A percentile compares a stretch with the other conserved stretches of the same genome.
Evolutionary conservation across 2,329 filamentous ascomycete species (phyloP).

Genomic region (Pseudopyrenochaeta lycopersici): DNA sequence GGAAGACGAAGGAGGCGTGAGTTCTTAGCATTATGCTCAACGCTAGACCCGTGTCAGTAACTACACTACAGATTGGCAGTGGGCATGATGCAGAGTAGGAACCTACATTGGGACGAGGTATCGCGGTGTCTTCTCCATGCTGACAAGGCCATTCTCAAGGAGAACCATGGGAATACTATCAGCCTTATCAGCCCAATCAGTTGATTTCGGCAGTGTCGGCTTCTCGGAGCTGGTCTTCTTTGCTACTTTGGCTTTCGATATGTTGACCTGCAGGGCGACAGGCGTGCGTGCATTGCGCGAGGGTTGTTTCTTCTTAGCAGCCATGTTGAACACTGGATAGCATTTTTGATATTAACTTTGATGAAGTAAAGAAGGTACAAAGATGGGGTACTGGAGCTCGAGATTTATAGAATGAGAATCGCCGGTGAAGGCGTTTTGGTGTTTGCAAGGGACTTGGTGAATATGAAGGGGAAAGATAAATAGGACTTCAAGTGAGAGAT

Average conservation of each 20-base stretch:
- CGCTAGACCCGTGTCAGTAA: neutral
- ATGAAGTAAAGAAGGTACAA: neutral
- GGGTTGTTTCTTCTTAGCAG: neutral
- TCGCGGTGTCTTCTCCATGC: neutral
- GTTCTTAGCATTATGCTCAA: neutral
- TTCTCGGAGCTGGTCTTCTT: neutral
- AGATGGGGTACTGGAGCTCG: too few species aligned
- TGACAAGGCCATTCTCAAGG: conserved; percentile 2
- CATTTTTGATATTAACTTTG: too few species aligned
- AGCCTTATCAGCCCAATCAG: neutral
- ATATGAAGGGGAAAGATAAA: too few species aligned
- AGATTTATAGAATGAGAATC: too few species aligned
- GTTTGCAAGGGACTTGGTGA: too few species aligned
- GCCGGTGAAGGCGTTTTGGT: too few species aligned
- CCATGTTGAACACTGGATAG: neutral
- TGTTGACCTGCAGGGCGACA: neutral
- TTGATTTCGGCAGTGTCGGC: neutral
- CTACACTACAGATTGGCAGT: neutral
- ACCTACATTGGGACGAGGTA: neutral
- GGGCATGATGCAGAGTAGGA: too few species aligned
- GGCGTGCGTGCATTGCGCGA: neutral
- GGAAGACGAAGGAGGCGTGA: conserved; percentile 23
- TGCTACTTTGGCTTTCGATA: neutral
- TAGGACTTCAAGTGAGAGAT: too few species aligned
- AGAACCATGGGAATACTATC: neutral